These are phyloP conservation scores for Halteria grandinella DNA, from an alignment of 73 alveolate species.

Conservation along the genomic window DNA sequence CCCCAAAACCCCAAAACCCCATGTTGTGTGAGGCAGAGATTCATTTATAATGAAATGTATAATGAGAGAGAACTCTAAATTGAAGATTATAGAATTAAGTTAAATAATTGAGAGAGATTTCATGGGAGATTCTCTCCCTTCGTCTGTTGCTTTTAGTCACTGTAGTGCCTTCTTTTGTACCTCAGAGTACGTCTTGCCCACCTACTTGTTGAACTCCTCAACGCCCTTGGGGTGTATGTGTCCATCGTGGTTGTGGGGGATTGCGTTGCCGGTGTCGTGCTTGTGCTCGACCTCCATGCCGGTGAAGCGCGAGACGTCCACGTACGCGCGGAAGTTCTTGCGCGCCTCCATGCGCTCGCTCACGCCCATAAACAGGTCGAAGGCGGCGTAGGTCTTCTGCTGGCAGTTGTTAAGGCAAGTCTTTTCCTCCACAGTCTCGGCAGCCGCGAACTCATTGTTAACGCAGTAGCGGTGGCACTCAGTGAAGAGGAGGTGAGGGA, in stretches of 20 bases:
- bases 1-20: no score
- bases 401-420: constrained; percentile 23
- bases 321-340: neutral
- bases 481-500: constrained; percentile 5
- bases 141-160: neutral
- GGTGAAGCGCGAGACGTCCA: constrained; percentile 25
- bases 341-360: neutral
- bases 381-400: constrained; percentile 14
- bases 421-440: neutral
- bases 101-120: neutral
- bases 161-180: neutral
- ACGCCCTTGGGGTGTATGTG: neutral
- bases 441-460: neutral
- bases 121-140: neutral
- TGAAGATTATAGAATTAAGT: neutral
- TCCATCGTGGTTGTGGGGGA: neutral
- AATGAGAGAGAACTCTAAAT: no score
- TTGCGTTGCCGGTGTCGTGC: constrained; percentile 10
- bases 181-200: neutral
- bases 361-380: constrained; percentile 26
- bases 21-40: no score
- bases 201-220: neutral
- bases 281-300: constrained; percentile 39
- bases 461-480: constrained; percentile 47
- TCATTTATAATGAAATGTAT: no score